These are phyloP conservation scores for Diaporthe ampelina DNA, from an alignment of 2,329 filamentous ascomycete genomes.

Conservation along the genomic window DNA sequence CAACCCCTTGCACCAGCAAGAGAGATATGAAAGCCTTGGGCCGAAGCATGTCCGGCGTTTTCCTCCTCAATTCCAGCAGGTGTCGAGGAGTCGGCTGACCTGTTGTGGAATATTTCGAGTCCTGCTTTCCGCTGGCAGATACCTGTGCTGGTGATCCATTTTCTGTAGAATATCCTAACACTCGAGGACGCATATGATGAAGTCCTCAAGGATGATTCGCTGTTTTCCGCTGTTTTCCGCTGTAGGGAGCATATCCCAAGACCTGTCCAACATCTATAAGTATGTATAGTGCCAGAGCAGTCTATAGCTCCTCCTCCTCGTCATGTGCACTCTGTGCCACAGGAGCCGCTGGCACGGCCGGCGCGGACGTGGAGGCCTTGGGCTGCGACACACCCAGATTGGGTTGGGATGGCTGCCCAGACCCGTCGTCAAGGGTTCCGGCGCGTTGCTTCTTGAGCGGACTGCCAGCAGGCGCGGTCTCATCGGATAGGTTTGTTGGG, in stretches of 20 bases:
- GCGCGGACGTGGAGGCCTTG: constrained; percentile 34
- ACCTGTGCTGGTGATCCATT: background rate
- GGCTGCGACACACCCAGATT: constrained; percentile 18
- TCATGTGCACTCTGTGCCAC: background rate
- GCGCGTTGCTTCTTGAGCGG: constrained; percentile 83
- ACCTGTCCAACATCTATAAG: background rate
- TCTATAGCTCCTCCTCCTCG: constrained; percentile 30
- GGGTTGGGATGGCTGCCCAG: constrained; percentile 19
- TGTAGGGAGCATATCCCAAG: background rate
- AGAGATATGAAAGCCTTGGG: background rate
- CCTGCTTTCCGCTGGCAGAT: no score
- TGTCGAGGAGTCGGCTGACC: no score
- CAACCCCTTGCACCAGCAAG: background rate
- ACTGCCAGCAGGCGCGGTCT: constrained; percentile 69
- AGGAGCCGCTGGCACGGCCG: constrained; percentile 22
- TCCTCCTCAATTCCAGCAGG: background rate
- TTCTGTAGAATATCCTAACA: background rate
- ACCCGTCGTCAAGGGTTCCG: constrained; percentile 65
- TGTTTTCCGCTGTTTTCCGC: background rate
- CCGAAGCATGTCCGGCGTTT: background rate
- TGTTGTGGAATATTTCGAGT: background rate
- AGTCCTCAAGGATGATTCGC: background rate
- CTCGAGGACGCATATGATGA: background rate
- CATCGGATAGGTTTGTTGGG: constrained; percentile 60
- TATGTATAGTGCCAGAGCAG: background rate